Evolutionary conservation across 2,329 filamentous ascomycete genomes (phyloP).

Genomic region (Ascochyta koolunga): DNA sequence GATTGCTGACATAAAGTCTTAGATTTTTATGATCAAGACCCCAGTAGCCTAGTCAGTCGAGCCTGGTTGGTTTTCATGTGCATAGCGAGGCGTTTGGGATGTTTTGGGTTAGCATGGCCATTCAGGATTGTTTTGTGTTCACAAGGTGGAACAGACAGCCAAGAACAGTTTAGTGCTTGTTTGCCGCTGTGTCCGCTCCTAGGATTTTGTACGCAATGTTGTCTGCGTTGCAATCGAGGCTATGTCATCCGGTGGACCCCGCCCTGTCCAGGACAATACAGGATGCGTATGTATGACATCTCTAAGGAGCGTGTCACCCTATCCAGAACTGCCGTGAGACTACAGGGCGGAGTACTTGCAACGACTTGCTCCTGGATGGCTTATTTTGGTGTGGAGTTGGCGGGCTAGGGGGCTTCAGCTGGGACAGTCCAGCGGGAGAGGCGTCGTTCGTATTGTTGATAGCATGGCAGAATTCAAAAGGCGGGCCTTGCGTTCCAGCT

Average conservation of each 20-base stretch:
- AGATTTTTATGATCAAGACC: slow-evolving; percentile 49
- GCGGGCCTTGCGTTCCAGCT: slow-evolving; percentile 6
- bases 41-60: slow-evolving; percentile 17
- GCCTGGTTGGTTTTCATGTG: slow-evolving; percentile 12
- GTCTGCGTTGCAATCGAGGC: slow-evolving; percentile 13
- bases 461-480: neutral
- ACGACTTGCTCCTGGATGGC: neutral
- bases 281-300: neutral
- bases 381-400: neutral
- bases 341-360: neutral
- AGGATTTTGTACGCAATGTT: neutral
- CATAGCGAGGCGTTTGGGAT: slow-evolving; percentile 44
- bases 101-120: slow-evolving; percentile 1
- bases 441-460: slow-evolving; percentile 15
- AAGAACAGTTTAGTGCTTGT: neutral
- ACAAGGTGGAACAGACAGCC: neutral
- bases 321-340: neutral
- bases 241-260: slow-evolving; percentile 6
- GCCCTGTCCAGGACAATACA: neutral
- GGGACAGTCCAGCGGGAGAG: neutral
- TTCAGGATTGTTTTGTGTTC: neutral
- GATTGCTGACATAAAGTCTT: slow-evolving; percentile 16
- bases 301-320: neutral
- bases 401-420: neutral
- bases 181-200: neutral